Conservation (phyloP, 2,329 filamentous ascomycete genomes). For the Pseudogymnoascus sp. region DNA sequence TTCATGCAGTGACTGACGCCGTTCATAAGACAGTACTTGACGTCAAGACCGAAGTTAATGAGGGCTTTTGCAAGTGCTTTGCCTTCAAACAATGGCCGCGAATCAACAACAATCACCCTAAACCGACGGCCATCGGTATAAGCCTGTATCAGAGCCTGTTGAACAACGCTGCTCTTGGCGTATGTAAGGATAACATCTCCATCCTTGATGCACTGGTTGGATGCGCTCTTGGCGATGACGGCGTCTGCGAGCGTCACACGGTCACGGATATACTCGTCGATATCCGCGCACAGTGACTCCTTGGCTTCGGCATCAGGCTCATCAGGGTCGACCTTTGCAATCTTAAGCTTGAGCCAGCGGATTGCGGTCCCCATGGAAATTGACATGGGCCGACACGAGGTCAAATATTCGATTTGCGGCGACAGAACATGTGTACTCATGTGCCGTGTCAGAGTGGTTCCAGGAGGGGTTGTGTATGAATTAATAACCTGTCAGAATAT, state of each 20-base stretch:
- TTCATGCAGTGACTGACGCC: slow-evolving; percentile 68
- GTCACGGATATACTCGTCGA: slow-evolving; percentile 86
- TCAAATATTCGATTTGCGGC: slow-evolving; percentile 90
- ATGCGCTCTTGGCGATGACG: slow-evolving; percentile 71
- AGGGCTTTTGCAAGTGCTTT: slow-evolving; percentile 65
- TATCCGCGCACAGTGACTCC: slow-evolving; percentile 64
- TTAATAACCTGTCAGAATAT: slow-evolving; percentile 62
- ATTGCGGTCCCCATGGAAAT: slow-evolving; percentile 97
- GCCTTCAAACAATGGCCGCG: slow-evolving; percentile 61
- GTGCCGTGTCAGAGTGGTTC: slow-evolving; percentile 79
- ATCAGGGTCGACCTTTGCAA: slow-evolving; percentile 83
- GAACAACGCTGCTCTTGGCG: slow-evolving; percentile 77
- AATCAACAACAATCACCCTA: slow-evolving; percentile 77
- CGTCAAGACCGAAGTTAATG: slow-evolving; percentile 57
- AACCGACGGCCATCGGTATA: slow-evolving; percentile 64
- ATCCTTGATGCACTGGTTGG: slow-evolving; percentile 60
- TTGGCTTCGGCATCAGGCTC: slow-evolving; percentile 77
- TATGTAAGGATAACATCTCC: slow-evolving; percentile 82
- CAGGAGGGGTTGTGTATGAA: slow-evolving; percentile 81
- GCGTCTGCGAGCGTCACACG: slow-evolving; percentile 80
- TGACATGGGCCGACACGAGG: slow-evolving; percentile 88
- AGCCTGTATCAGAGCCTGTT: slow-evolving; percentile 70
- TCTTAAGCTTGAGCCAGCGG: slow-evolving; percentile 84
- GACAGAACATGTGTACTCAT: slow-evolving; percentile 86
- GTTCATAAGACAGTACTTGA: slow-evolving; percentile 75